Evolutionary conservation across 257 asterid species (phyloP).

Genomic region (Nicotiana otophora): DNA sequence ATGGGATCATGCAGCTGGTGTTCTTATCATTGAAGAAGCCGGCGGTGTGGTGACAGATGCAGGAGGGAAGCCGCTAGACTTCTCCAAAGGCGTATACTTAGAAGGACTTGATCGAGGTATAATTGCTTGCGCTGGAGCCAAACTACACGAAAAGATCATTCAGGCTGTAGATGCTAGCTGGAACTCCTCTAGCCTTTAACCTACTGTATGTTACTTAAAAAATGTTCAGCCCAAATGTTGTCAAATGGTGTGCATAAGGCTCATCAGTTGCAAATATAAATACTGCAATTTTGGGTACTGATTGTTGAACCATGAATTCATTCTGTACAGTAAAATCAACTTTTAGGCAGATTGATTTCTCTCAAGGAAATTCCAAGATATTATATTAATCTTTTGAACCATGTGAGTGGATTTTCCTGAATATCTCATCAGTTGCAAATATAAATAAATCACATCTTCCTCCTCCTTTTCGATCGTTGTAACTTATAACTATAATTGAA

Average conservation of each 20-base stretch:
- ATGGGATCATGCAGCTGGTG: constrained; percentile 97
- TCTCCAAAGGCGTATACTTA: constrained; percentile 62
- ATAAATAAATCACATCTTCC: not conserved
- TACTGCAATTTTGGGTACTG: not conserved
- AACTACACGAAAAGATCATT: constrained; percentile 62
- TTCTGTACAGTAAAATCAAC: not conserved
- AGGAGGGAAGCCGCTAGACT: constrained; percentile 61
- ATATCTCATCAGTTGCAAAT: not conserved
- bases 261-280: not conserved
- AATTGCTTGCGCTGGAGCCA: constrained; percentile 63
- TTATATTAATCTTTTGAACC: not conserved
- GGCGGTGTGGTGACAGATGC: constrained; percentile 91
- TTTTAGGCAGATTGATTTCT: not conserved
- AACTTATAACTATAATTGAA: too few species aligned
- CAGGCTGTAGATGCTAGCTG: constrained; percentile 78
- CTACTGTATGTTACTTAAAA: not conserved
- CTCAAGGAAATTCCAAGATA: not conserved
- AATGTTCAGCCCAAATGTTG: not conserved
- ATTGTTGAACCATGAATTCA: not conserved
- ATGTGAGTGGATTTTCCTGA: too few species aligned
- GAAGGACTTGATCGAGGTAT: constrained; percentile 88
- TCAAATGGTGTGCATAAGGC: not conserved
- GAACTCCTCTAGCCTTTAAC: constrained; percentile 69
- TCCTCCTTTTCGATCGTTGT: too few species aligned
- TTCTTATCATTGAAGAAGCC: constrained; percentile 67